Evolutionary conservation across 2,329 filamentous ascomycete genomes (phyloP), one percentile per base, ranked within the genome.

Genomic region (Cercospora sp.): DNA sequence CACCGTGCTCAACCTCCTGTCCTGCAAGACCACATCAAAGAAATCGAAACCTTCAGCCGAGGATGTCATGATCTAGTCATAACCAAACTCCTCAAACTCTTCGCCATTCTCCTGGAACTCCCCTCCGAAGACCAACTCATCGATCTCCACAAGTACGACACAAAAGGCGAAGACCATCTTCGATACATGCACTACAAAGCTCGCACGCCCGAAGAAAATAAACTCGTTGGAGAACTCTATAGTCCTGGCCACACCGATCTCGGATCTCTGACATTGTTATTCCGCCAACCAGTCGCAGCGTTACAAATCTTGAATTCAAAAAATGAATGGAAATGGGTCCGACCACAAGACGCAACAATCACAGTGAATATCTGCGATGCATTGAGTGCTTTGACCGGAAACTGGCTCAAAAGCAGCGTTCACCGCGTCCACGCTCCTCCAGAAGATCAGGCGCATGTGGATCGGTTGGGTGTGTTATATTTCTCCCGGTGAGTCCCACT

Each of bases 61-160:
- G 77, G 81, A 60, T 79, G 82, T 10, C 87, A 89, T 68, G 78
- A 83, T 0, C 83, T 87, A 28, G 83, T 90, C 1, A 83, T 89
- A 0, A 79, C 85, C 2, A 84, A 83, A 28, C 81, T 90, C 0
- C 82, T 89, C 13, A 83, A 84, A 1, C 83, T 90, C 3, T 87
- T 89, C 63, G 88, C 88, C 6, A 82, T 88, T 49, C 80, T 89
- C 0, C 82, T 90, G 0, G 82, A 90, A 71, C 80, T 90, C 0
- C 85, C 86, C 0, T 83, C 87, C 40, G 86, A 89, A 74, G 82
- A 87, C 1, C 82, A 85, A 66, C 80, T 89, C 37, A 81, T 86
- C 72, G 79, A 82, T 24, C 78, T 85, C 16, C 88, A 90, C 74
- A 80, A 80, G n/a, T 90, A 88, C 76, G 83, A 88, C 1, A 79